Evolutionary conservation across 140 eudicot species (phyloP).

Genomic region (Bidens hawaiensis): DNA sequence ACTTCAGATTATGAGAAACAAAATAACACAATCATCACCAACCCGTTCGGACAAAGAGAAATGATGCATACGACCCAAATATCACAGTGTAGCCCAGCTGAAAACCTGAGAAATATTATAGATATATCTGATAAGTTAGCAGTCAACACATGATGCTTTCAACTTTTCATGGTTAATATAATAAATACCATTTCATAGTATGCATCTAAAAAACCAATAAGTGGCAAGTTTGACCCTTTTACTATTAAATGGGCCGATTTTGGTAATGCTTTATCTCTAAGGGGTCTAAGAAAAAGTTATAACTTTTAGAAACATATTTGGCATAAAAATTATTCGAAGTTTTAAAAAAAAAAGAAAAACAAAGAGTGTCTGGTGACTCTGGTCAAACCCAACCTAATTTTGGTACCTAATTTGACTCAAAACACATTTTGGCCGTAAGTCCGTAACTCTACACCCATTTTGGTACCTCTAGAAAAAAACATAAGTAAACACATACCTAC

Average conservation of each 20-base stretch:
- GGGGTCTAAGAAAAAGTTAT: too few relatives aligned
- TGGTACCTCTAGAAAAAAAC: background rate
- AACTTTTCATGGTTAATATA: background rate
- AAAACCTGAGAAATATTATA: conserved; percentile 46
- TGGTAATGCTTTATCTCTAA: background rate
- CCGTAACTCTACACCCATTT: background rate
- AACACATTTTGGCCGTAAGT: background rate
- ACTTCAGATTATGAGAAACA: background rate
- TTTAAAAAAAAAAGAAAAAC: too few relatives aligned
- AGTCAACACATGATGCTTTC: background rate
- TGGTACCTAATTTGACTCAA: too few relatives aligned
- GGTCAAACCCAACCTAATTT: too few relatives aligned
- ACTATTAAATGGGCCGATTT: background rate
- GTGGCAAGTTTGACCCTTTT: too few relatives aligned
- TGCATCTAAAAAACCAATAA: too few relatives aligned
- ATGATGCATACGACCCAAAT: conserved; percentile 95
- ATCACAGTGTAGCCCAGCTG: conserved; percentile 85
- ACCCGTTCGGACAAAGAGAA: conserved; percentile 88
- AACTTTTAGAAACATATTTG: too few relatives aligned
- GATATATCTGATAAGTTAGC: background rate
- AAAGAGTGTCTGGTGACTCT: too few relatives aligned
- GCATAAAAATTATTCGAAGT: too few relatives aligned
- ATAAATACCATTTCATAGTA: background rate
- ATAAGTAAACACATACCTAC: conserved; percentile 45
- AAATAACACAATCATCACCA: conserved; percentile 12